Evolutionary conservation across 1,284 basidiomycete species (phyloP), one percentile per base, ranked within the genome.

Genomic region (Leucoagaricus sp.): DNA sequence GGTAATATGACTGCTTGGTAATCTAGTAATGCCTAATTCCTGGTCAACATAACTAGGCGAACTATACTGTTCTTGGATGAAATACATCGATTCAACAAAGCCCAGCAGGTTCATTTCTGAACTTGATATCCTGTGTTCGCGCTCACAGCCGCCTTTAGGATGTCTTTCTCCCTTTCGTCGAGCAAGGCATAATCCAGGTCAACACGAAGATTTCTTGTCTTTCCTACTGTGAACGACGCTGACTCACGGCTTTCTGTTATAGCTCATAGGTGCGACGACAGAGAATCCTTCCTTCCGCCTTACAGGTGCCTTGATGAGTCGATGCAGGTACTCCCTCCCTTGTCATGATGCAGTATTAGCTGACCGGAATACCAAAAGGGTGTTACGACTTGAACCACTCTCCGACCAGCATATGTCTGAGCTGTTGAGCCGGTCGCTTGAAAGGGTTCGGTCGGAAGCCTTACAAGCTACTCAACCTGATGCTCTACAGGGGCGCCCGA

Each of bases 271-370:
- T 15, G 93, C 94, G 1, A 96, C 94, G 2, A 96, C 94, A 0
- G 94, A 96, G 70, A 96, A 96, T 65, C 94, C 94, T 0, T 93
- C 91, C 1, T 96, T 96, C 75, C 92, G 89, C 63, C 71, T 93
- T 41, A 91, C 85, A 49, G 83, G 83, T 33, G 90, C 93, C 3
- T 75, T 95, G 34, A 73, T 94, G 36, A 92, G 89, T 64, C 84
- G 93, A 45, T 93, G 92, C 71, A 83, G 91, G 89, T 87, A 61
- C 65, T 36, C 15, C 25, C 3, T 21, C 1, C 45, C 17, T 36
- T 26, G 12, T 38, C 10, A 23, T 21, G 12, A 9, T 21, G 13
- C n/a, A n/a, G 38, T 33, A 33, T n/a, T 36, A 34, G 10, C 53
- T 29, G 51, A 40, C 40, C 36, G 53, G 31, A 17, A 23, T 38